These are phyloP conservation scores for Curvularia spicifera DNA, from an alignment of 2,329 filamentous ascomycete genomes.

Conservation along the genomic window DNA sequence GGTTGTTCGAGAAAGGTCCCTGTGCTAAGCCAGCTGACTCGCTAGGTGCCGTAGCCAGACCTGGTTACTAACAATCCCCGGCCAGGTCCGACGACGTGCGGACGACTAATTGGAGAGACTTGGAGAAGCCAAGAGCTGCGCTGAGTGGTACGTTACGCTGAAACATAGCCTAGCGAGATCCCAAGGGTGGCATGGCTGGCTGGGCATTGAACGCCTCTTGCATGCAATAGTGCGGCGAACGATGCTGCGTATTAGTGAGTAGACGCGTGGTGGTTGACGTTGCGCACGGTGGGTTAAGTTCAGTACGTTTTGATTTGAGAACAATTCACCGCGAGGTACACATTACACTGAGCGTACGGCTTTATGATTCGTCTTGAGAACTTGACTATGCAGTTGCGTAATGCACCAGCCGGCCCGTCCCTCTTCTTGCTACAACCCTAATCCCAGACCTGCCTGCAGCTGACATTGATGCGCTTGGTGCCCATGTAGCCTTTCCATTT, in stretches of 20 bases:
- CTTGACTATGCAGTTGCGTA: constrained; percentile 11
- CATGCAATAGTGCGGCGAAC: background rate
- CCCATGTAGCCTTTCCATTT: constrained; percentile 51
- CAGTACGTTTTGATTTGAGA: background rate
- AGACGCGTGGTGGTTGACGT: background rate
- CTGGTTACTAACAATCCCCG: background rate
- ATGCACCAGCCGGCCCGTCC: constrained; percentile 11
- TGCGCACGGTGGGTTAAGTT: background rate
- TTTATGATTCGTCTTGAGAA: background rate
- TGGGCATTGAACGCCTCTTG: background rate
- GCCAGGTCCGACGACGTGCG: background rate
- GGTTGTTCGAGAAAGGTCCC: constrained; percentile 7
- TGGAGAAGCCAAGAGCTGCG: constrained; percentile 1
- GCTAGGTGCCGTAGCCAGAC: constrained; percentile 1
- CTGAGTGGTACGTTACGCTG: constrained; percentile 4
- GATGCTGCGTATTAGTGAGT: background rate
- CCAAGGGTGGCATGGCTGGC: background rate
- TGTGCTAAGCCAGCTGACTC: constrained; percentile 8
- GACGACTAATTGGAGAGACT: constrained; percentile 1
- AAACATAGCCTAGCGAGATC: background rate
- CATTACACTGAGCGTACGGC: background rate
- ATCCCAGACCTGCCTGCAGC: constrained; percentile 52
- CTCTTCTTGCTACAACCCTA: constrained; percentile 21
- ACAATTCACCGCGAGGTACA: background rate
- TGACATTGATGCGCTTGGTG: constrained; percentile 50